Evolutionary conservation across 2,329 filamentous ascomycete genomes (phyloP).

Genomic region (Aureobasidium mangrovei): DNA sequence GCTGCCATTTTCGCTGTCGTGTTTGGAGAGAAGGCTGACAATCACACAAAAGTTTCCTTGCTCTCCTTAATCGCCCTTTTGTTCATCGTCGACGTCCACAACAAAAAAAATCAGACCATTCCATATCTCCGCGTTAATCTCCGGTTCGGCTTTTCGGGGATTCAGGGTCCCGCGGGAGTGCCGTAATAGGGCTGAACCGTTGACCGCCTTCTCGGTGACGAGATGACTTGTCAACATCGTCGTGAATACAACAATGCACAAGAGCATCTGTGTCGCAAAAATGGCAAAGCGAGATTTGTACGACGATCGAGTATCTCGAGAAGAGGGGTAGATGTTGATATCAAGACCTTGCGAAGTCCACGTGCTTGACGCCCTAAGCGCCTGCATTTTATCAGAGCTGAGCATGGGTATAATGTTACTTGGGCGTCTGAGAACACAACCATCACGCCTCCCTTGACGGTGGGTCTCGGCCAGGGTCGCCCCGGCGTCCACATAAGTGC

Average conservation of each 20-base stretch:
- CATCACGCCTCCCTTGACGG: conserved; percentile 25
- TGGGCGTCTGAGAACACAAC: conserved; percentile 33
- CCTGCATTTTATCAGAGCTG: conserved; percentile 37
- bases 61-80: neutral
- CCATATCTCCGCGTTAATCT: conserved; percentile 11
- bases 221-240: no score
- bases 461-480: conserved; percentile 27
- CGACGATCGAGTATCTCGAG: no score
- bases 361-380: no score
- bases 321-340: no score
- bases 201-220: neutral
- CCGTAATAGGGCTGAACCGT: neutral
- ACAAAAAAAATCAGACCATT: conserved; percentile 14
- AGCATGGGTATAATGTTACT: conserved; percentile 32
- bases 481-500: conserved; percentile 34
- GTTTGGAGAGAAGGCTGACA: neutral
- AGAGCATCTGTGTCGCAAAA: neutral
- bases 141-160: neutral
- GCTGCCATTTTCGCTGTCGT: neutral
- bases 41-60: neutral
- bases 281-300: no score
- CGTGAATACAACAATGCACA: neutral
- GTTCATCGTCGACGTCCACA: conserved; percentile 2
- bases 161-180: neutral
- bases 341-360: no score